These are phyloP conservation scores for Russula griseocarnosa DNA, from an alignment of 768 basidiomycete genomes.

Conservation along the genomic window DNA sequence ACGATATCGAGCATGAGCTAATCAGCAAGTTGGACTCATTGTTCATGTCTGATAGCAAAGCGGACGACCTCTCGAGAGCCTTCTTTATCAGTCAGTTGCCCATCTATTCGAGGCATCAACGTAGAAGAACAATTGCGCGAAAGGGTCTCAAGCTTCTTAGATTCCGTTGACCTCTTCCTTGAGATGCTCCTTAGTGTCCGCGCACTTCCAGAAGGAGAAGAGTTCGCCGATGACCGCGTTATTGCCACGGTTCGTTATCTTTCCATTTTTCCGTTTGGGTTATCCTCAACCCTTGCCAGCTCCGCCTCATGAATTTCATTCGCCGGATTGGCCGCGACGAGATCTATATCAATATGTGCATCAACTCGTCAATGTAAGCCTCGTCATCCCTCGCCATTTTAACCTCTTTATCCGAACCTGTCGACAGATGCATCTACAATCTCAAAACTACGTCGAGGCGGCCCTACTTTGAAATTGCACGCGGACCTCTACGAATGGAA, in stretches of 20 bases:
- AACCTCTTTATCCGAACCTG: not conserved
- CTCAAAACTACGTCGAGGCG: conserved; percentile 89
- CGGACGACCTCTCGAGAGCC: conserved; percentile 84
- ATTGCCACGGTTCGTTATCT: conserved; percentile 68
- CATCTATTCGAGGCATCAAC: conserved; percentile 80
- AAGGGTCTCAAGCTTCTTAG: conserved; percentile 76
- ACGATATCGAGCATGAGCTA: conserved; percentile 86
- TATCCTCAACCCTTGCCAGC: conserved; percentile 38
- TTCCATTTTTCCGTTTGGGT: not conserved
- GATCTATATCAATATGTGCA: conserved; percentile 96
- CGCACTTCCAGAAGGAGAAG: conserved; percentile 86
- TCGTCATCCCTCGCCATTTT: not conserved
- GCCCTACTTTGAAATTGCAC: conserved; percentile 91
- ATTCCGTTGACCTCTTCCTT: conserved; percentile 89
- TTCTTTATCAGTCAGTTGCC: conserved; percentile 88
- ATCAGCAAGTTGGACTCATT: conserved; percentile 86
- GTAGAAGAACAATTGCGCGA: conserved; percentile 77
- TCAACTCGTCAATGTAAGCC: conserved; percentile 80
- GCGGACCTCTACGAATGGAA: conserved; percentile 94
- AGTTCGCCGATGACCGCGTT: conserved; percentile 91
- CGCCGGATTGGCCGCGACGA: conserved; percentile 87
- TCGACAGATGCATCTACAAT: conserved; percentile 77
- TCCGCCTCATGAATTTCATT: conserved; percentile 91
- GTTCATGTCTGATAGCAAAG: conserved; percentile 91
- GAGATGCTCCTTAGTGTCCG: conserved; percentile 84